Evolutionary conservation across 345 rosid species (phyloP).

Genomic region (Eucalyptus viminalis): DNA sequence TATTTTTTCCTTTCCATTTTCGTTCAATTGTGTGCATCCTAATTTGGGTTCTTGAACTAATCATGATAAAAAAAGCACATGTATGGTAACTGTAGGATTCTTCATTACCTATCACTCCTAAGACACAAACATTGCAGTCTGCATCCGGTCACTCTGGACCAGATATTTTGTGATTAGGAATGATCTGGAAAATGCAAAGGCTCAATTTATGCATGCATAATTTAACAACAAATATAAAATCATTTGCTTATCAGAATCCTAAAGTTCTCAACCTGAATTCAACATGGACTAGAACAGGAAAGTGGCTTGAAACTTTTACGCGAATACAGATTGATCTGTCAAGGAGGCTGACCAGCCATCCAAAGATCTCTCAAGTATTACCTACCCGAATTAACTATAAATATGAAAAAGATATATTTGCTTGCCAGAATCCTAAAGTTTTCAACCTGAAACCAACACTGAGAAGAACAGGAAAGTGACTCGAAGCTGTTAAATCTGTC

Average conservation of each 20-base stretch:
- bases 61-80: neutral
- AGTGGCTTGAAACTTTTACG: neutral
- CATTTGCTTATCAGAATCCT: neutral
- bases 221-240: neutral
- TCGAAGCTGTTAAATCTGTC: neutral
- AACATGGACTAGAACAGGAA: neutral
- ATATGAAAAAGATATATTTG: neutral
- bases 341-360: neutral
- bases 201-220: neutral
- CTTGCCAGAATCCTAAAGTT: neutral
- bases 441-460: neutral
- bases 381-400: neutral
- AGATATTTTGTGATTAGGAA: neutral
- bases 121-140: neutral
- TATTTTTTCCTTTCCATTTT: neutral
- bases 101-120: neutral
- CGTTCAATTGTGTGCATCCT: neutral
- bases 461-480: neutral
- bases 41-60: neutral
- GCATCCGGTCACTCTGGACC: neutral
- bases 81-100: neutral
- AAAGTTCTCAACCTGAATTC: neutral
- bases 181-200: neutral
- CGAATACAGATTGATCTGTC: neutral
- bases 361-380: neutral